phyloP scores from a whole-genome alignment of 371 early-diverging fungal genomes.

The Syncephalis plumigaleata region DNA sequence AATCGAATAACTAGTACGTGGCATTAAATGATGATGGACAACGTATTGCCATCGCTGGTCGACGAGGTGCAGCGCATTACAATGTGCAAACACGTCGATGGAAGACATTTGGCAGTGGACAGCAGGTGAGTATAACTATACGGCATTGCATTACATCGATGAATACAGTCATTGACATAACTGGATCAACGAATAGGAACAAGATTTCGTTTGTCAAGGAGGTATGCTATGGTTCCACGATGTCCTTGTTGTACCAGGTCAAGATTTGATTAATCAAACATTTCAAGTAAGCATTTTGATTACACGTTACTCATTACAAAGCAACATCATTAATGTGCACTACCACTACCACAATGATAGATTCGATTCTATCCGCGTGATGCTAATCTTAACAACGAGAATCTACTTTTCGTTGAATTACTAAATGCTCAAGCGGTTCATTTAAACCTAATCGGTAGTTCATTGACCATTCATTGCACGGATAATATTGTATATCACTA shows the following conservation, averaged over 20 bases:
- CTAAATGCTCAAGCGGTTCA: slow-evolving; percentile 20
- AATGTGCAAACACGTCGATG: slow-evolving; percentile 53
- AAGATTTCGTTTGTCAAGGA: slow-evolving; percentile 48
- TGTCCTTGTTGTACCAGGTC: slow-evolving; percentile 45
- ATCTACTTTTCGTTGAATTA: slow-evolving; percentile 31
- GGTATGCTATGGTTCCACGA: slow-evolving; percentile 66
- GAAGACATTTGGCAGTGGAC: slow-evolving; percentile 74
- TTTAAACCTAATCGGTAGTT: slow-evolving; percentile 31
- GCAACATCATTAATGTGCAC: neutral
- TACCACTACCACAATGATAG: slow-evolving; percentile 13
- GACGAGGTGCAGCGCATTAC: slow-evolving; percentile 61
- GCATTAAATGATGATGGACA: slow-evolving; percentile 46
- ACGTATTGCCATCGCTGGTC: slow-evolving; percentile 65
- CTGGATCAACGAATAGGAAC: slow-evolving; percentile 22
- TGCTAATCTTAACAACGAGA: slow-evolving; percentile 43
- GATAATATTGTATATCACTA: slow-evolving; percentile 46
- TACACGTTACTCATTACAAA: neutral
- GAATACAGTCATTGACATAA: neutral
- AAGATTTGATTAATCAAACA: slow-evolving; percentile 17
- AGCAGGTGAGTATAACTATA: slow-evolving; percentile 31
- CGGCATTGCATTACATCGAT: neutral
- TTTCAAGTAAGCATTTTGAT: slow-evolving; percentile 33
- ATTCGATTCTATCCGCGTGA: slow-evolving; percentile 62
- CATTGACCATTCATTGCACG: slow-evolving; percentile 42
- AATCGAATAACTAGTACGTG: slow-evolving; percentile 21